These are phyloP conservation scores for Pelargonium australe DNA, from an alignment of 441 rosid species.

Conservation along the genomic window DNA sequence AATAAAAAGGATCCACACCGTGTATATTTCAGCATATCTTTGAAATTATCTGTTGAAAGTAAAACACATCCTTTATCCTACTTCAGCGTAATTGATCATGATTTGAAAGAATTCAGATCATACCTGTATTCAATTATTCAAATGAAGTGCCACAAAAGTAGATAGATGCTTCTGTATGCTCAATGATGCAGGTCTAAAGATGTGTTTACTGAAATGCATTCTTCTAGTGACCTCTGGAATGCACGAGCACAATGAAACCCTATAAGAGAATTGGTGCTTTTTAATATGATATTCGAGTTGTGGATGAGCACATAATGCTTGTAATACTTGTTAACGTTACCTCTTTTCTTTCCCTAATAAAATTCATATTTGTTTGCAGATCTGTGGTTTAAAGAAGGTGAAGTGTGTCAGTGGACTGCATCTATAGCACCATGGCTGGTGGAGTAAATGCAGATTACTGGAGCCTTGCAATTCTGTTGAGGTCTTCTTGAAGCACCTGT, in stretches of 20 bases:
- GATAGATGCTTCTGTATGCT: background rate
- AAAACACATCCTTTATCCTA: too few relatives aligned
- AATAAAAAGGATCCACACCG: too few relatives aligned
- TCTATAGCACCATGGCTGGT: constrained; percentile 64
- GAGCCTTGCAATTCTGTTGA: constrained; percentile 12
- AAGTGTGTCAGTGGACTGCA: constrained; percentile 74
- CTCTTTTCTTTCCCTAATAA: background rate
- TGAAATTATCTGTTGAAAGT: too few relatives aligned
- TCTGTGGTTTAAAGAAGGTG: constrained; percentile 88
- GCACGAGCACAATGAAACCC: background rate
- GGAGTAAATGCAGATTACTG: constrained; percentile 30
- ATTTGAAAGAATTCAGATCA: background rate
- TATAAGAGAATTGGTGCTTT: background rate
- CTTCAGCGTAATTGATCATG: too few relatives aligned
- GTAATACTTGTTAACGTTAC: background rate
- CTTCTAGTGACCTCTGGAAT: background rate
- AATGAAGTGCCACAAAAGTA: background rate
- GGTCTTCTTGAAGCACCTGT: constrained; percentile 14
- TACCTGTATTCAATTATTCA: background rate
- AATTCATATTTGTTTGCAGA: constrained; percentile 33
- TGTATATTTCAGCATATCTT: too few relatives aligned
- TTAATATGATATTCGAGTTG: too few relatives aligned
- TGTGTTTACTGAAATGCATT: background rate
- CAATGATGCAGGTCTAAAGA: background rate
- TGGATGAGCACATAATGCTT: too few relatives aligned